Evolutionary conservation across 2,329 filamentous ascomycete genomes (phyloP).

Genomic region (Epichloe sibirici): DNA sequence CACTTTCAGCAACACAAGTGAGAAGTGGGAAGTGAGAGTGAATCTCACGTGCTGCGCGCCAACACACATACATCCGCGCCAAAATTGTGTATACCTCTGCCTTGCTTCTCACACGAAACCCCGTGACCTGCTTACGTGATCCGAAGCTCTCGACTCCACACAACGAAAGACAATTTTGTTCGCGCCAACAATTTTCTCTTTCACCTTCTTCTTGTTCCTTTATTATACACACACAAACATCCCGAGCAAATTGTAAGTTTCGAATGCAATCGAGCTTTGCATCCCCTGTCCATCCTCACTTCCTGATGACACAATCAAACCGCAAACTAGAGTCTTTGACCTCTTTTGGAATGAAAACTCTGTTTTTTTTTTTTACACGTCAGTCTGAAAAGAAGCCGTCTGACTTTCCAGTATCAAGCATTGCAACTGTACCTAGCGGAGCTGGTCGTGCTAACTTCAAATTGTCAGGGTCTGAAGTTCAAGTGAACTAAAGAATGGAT

Average conservation of each 20-base stretch:
- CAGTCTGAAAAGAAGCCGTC: slow-evolving; percentile 59
- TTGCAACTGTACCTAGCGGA: neutral
- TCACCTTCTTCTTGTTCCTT: slow-evolving; percentile 5
- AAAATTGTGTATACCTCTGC: neutral
- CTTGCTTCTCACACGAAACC: slow-evolving; percentile 19
- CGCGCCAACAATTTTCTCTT: slow-evolving; percentile 15
- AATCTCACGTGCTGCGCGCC: neutral
- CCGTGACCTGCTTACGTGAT: slow-evolving; percentile 18
- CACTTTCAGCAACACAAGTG: neutral
- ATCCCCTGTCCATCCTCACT: slow-evolving; percentile 11
- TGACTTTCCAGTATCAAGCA: slow-evolving; percentile 2
- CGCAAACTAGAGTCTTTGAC: slow-evolving; percentile 99
- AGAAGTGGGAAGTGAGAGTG: neutral
- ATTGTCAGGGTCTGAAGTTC: slow-evolving; percentile 2
- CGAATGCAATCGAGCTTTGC: neutral
- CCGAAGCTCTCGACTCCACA: slow-evolving; percentile 2
- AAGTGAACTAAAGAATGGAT: slow-evolving; percentile 5
- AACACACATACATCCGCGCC: too few relatives aligned
- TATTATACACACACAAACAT: slow-evolving; percentile 1
- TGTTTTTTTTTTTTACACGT: slow-evolving; percentile 66
- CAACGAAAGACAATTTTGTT: slow-evolving; percentile 14
- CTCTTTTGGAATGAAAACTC: slow-evolving; percentile 65
- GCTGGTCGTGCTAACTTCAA: slow-evolving; percentile 14
- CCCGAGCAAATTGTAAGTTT: slow-evolving; percentile 9
- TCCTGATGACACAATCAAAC: slow-evolving; percentile 74